A percentile compares a stretch with the other conserved stretches of the same genome.
phyloP scores from a whole-genome alignment of 2,329 filamentous ascomycete genomes.

The Aspergillus phoenicis region DNA sequence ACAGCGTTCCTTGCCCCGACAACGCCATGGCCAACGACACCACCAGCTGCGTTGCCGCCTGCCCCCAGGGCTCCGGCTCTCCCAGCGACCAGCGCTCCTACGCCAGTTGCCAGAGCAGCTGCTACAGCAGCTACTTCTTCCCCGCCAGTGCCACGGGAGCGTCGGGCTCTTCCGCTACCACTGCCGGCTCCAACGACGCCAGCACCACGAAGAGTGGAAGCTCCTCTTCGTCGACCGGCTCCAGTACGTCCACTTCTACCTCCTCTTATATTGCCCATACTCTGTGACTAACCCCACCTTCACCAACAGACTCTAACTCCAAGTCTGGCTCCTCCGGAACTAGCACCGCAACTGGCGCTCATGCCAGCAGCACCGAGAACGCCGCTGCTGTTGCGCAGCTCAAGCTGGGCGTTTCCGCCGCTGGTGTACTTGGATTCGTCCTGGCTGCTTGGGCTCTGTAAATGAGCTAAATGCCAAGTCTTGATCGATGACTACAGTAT shows the following conservation, averaged over 20 bases:
- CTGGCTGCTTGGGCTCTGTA: constrained; percentile 43
- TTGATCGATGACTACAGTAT: too few relatives aligned
- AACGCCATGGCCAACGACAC: constrained; percentile 54
- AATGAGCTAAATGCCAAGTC: constrained; percentile 2
- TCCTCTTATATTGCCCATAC: not conserved
- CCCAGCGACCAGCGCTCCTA: constrained; percentile 50
- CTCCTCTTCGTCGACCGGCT: constrained; percentile 14
- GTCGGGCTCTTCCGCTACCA: constrained; percentile 25
- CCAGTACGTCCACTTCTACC: constrained; percentile 13
- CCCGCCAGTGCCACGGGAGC: constrained; percentile 30
- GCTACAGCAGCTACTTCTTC: constrained; percentile 55
- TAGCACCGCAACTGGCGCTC: constrained; percentile 21
- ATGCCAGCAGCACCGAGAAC: constrained; percentile 28
- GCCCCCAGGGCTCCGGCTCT: constrained; percentile 56
- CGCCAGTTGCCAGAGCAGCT: constrained; percentile 52
- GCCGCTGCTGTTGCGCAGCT: constrained; percentile 32
- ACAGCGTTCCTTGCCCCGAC: constrained; percentile 56
- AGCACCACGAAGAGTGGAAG: constrained; percentile 18
- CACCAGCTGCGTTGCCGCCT: constrained; percentile 55
- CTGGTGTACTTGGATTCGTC: constrained; percentile 38
- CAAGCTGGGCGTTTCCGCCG: constrained; percentile 37
- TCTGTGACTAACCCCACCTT: not conserved
- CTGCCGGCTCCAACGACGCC: constrained; percentile 24
- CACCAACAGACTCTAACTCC: constrained; percentile 7
- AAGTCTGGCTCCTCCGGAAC: constrained; percentile 13